Evolutionary conservation across 495 filamentous ascomycete genomes (phyloP).

Genomic region (Hypoxylon trugodes): DNA sequence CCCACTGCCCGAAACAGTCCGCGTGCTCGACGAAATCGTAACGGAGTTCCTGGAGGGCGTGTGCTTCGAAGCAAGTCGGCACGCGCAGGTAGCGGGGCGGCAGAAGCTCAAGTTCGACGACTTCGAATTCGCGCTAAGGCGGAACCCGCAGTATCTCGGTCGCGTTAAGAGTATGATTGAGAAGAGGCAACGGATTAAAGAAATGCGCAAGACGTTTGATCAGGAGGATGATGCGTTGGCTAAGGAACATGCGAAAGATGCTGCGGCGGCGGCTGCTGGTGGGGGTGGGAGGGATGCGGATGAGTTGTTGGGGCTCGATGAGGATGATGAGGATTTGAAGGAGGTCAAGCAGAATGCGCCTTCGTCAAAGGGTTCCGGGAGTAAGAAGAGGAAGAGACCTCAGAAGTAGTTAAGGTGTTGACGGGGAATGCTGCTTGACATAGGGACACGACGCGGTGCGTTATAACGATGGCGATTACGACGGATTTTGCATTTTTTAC

Average conservation of each 20-base stretch:
- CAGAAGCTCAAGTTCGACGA: slow-evolving; percentile 98
- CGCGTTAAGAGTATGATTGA: slow-evolving; percentile 87
- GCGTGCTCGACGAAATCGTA: slow-evolving; percentile 90
- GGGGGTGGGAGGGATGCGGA: too few species aligned
- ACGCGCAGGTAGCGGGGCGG: slow-evolving; percentile 80
- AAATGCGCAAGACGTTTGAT: slow-evolving; percentile 72
- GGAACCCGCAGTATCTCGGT: slow-evolving; percentile 84
- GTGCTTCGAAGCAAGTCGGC: slow-evolving; percentile 84
- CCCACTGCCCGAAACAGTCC: slow-evolving; percentile 82
- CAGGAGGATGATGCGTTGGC: slow-evolving; percentile 53
- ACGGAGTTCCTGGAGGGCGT: slow-evolving; percentile 91
- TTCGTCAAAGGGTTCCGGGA: slow-evolving; percentile 45
- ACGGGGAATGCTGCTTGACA: not conserved
- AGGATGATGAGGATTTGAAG: slow-evolving; percentile 38
- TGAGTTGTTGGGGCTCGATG: slow-evolving; percentile 31
- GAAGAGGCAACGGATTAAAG: slow-evolving; percentile 81
- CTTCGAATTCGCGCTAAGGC: slow-evolving; percentile 89
- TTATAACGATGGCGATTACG: not conserved
- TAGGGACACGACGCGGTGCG: not conserved
- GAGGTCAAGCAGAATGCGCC: slow-evolving; percentile 16
- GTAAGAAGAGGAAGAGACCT: slow-evolving; percentile 49
- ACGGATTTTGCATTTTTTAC: slow-evolving; percentile 25
- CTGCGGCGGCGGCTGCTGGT: not conserved
- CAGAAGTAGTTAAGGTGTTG: slow-evolving; percentile 30
- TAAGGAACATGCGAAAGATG: slow-evolving; percentile 35